Evolutionary conservation across 495 filamentous ascomycete species (phyloP), one percentile per base, ranked within the genome.

Genomic region (Penicillium waksmanii): DNA sequence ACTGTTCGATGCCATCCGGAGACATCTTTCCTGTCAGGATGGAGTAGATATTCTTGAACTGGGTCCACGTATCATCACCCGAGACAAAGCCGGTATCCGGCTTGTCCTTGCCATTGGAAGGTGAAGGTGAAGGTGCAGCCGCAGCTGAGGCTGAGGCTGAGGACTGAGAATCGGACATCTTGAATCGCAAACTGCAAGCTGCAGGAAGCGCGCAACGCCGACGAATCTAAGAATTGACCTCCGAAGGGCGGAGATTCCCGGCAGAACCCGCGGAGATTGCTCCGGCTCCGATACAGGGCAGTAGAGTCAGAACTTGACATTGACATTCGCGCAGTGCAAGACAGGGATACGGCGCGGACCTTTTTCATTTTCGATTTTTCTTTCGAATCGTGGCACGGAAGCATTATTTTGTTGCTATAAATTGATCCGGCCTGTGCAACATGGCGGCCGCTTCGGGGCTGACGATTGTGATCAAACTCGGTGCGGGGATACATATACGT

Each of bases 391-490:
- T 55, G 35, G 3, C 11, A 5, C 5, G 36, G 31, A 6, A 34
- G 17, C 49, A 21, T 48, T 23, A 23, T 18, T 17, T 34, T 46
- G 12, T 40, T 35, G 27, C 27, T 31, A 31, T 31, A 18, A 25
- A 40, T 51, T 27, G 36, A 52, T 9, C 49, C 13, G 11, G 33
- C 27, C 43, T 13, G 43, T 31, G 52, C 40, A 54, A 43, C 54
- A 72, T 74, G 67, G 67, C 68, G 58, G 58, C 56, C 21, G 17
- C 36, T 40, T 54, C 72, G 21, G 61, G 76, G 64, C 73, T 88
- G 62, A 92, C 89, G 42, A 87, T 97, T 57, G 93, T 97, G 65
- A 97, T 97, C 62, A 97, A 97, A 77, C 80, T 97, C 62, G 93
- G 93, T 96, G 81, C 78, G 87, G 69, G 66, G 67, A 60, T 47